phyloP scores from a whole-genome alignment of 2,329 filamentous ascomycete genomes.

The Calonectria pseudoturangicola region DNA sequence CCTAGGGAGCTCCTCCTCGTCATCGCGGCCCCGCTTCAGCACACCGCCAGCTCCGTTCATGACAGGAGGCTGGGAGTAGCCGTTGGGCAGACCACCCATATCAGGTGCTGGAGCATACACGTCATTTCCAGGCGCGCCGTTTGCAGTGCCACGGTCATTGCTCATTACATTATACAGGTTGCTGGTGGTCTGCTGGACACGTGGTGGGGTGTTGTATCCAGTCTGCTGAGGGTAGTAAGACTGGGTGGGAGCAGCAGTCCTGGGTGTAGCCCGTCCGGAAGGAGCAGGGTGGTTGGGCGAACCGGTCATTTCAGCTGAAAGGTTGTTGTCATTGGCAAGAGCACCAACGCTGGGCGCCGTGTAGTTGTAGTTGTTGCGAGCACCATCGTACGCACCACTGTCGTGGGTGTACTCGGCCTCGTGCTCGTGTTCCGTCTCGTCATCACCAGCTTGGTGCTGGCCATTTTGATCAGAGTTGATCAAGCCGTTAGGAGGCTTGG shows the following conservation, averaged over 20 bases:
- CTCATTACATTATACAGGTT: constrained; percentile 93
- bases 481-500: constrained; percentile 80
- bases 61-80: constrained; percentile 78
- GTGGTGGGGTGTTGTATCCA: constrained; percentile 87
- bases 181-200: constrained; percentile 81
- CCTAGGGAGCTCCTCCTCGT: constrained; percentile 77
- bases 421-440: constrained; percentile 83
- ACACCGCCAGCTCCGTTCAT: constrained; percentile 76
- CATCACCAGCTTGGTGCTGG: constrained; percentile 76
- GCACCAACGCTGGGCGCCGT: constrained; percentile 79
- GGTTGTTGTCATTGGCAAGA: constrained; percentile 83
- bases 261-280: constrained; percentile 89
- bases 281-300: constrained; percentile 87
- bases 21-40: constrained; percentile 71
- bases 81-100: constrained; percentile 74
- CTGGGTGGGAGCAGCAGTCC: constrained; percentile 83
- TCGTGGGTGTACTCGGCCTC: constrained; percentile 92
- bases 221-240: constrained; percentile 81
- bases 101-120: constrained; percentile 82
- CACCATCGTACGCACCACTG: constrained; percentile 83
- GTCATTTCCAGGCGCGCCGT: constrained; percentile 78
- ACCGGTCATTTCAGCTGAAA: constrained; percentile 88
- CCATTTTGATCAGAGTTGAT: constrained; percentile 71
- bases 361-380: constrained; percentile 86
- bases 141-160: constrained; percentile 79